Conservation (phyloP, 2,329 filamentous ascomycete genomes). For the Emmonsiellopsis sp. region DNA sequence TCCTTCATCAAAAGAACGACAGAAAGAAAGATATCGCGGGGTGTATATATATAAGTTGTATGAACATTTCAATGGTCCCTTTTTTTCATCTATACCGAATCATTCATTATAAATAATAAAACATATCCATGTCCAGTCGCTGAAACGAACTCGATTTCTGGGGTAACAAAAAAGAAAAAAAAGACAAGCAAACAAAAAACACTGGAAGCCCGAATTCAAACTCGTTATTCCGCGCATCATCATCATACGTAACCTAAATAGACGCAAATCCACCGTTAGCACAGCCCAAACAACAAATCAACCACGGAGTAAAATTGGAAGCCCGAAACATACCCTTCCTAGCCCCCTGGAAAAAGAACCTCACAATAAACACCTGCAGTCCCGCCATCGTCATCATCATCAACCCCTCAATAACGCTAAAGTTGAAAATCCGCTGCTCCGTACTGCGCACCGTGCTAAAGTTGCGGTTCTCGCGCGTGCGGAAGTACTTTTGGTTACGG, state of each 20-base stretch:
- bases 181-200: neutral
- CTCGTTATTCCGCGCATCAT: neutral
- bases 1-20: too few relatives aligned
- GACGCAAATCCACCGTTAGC: neutral
- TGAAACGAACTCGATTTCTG: too few relatives aligned
- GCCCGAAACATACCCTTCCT: conserved; percentile 46
- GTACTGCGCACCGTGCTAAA: conserved; percentile 97
- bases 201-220: neutral
- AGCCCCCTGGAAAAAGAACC: conserved; percentile 97
- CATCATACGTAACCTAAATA: conserved; percentile 7
- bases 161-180: too few relatives aligned
- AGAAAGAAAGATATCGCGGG: too few relatives aligned
- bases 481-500: conserved; percentile 98
- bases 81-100: too few relatives aligned
- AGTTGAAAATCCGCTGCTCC: conserved; percentile 92
- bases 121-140: too few relatives aligned
- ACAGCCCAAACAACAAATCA: neutral
- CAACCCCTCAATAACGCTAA: conserved; percentile 83
- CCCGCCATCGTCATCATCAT: conserved; percentile 94
- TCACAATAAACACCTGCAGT: conserved; percentile 91
- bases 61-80: too few relatives aligned
- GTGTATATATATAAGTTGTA: too few relatives aligned
- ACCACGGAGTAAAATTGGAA: neutral
- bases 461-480: conserved; percentile 95
- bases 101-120: too few relatives aligned